phyloP scores from a whole-genome alignment of 106 monocot genomes.

The Acorus gramineus region DNA sequence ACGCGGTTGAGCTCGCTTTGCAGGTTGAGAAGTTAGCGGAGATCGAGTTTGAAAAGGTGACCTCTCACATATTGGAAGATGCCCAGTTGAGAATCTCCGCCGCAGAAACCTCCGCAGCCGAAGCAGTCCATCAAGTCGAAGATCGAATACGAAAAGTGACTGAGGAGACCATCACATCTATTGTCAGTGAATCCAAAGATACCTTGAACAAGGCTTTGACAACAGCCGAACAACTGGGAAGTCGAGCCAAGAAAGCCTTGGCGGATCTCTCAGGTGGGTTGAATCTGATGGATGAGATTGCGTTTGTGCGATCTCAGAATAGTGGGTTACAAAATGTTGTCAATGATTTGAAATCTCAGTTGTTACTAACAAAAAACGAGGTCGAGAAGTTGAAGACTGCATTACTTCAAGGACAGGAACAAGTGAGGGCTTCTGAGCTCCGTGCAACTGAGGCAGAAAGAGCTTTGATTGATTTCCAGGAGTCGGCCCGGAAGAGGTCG shows the following conservation, averaged over 20 bases:
- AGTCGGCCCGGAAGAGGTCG: conserved; percentile 11
- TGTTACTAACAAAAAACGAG: conserved; percentile 13
- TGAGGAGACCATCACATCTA: conserved; percentile 21
- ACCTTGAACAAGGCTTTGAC: conserved; percentile 19
- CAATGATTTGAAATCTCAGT: conserved; percentile 18
- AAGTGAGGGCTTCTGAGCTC: conserved; percentile 15
- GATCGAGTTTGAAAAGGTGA: conserved; percentile 24
- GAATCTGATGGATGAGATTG: conserved; percentile 19
- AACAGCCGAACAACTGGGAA: conserved; percentile 20
- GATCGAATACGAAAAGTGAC: conserved; percentile 19
- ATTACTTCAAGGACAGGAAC: conserved; percentile 15
- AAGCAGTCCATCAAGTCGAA: conserved; percentile 16
- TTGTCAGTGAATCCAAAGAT: conserved; percentile 14
- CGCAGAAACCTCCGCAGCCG: conserved; percentile 28
- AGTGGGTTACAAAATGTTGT: conserved; percentile 11
- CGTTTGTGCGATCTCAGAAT: conserved; percentile 12
- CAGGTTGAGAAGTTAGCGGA: conserved; percentile 34
- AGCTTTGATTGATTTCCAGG: conserved; percentile 16
- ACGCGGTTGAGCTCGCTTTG: conserved; percentile 27
- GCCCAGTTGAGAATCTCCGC: conserved; percentile 20
- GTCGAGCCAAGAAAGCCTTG: conserved; percentile 11
- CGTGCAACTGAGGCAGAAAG: conserved; percentile 17
- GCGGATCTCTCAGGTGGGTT: conserved; percentile 12
- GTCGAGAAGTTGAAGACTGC: conserved; percentile 19
- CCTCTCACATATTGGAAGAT: conserved; percentile 28